Base-by-base conservation (phyloP, 345 rosid genomes). In the Microthlaspi erraticum region DNA sequence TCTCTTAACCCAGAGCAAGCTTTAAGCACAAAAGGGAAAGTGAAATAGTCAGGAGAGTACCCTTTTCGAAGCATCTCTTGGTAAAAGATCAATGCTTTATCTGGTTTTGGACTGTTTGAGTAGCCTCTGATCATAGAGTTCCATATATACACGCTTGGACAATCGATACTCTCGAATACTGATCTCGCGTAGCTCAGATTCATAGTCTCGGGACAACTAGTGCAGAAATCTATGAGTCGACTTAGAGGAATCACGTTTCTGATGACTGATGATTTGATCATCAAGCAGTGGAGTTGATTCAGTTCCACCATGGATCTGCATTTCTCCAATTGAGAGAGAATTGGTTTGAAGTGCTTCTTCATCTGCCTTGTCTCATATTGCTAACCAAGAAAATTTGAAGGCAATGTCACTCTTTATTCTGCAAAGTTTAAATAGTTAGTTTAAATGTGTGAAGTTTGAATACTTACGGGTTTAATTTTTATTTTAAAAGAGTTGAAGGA, bases 101-200 rank as follows among this genome's bases (percentile, higher is more conserved):
- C 62, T 68, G 43, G 76, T 6, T 10, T 43, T 41, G 42, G 20
- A 38, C 60, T 68, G 18, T 59, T 72, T 23, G 76, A 76, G 73
- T 64, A 76, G 26, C 83, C 80, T 72, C 71, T 72, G 70, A 80
- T 76, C 78, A 80, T 80, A 8, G 83, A 63, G 73, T 80, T 80
- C 83, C 83, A 80, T 63, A 76, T 68, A 64, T 76, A 76, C 10
- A 72, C 72, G 49, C 76, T 76, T 16, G 80, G 80, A 10, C 2
- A 49, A 29, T 59, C 76, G 10, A 71, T 76, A n/a, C 7, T 57
- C 6, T 71, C 63, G 68, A 71, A 76, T 20, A 76, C 37, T 57
- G 76, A 70, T 6, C 42, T 49, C 23, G 79, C 81, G 66, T 80
- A 70, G 46, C 11, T 69, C 23, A 80, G 73, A 38, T 54, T 55